Evolutionary conservation across 2,329 filamentous ascomycete species (phyloP), one percentile per base, ranked within the genome.

Genomic region (Malbranchea zuffiana): DNA sequence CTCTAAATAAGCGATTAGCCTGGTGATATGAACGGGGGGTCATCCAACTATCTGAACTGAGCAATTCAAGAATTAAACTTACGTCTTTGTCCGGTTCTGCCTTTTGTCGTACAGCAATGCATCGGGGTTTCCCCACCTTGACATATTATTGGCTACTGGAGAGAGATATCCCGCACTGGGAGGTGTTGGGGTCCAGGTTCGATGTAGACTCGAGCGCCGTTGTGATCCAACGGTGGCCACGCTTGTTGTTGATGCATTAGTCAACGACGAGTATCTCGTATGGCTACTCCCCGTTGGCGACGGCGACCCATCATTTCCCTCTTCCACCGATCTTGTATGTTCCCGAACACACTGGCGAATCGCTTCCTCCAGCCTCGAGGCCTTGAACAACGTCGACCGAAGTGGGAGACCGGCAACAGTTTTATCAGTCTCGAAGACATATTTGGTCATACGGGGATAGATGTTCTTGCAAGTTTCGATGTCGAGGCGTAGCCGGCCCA

Each of bases 391-490:
- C 0, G 90, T 98, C 4, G 83, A 85, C 23, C 86, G 80, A 56
- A 92, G 95, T 0, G 90, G 90, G 41, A 98, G 94, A 7, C 90
- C 90, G 21, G 83, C 85, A 49, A 98, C 82, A 3, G 88, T 96
- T 68, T 98, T 98, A 66, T 98, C 90, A 4, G 90, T 96, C 64
- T 96, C 82, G 52, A 98, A 98, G 2, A 98, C 90, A 58, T 81
- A 80, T 51, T 82, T 78, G 20, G 90, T 98, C 73, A 98, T 80
- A 50, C 84, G 82, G 50, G 94, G 86, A 53, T 96, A 98, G 13
- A 96, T 78, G 53, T 95, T 84, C 63, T 95, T 98, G 74, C 90
- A 96, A 0, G 86, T 94, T 60, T 96, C 88, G 23, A 98, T 69
- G 51, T 96, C 86, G 48, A 98, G 75, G 32, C 90, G 80, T 50